Conservation (phyloP, 176 grass and related monocot species). For the Zoysia japonica region DNA sequence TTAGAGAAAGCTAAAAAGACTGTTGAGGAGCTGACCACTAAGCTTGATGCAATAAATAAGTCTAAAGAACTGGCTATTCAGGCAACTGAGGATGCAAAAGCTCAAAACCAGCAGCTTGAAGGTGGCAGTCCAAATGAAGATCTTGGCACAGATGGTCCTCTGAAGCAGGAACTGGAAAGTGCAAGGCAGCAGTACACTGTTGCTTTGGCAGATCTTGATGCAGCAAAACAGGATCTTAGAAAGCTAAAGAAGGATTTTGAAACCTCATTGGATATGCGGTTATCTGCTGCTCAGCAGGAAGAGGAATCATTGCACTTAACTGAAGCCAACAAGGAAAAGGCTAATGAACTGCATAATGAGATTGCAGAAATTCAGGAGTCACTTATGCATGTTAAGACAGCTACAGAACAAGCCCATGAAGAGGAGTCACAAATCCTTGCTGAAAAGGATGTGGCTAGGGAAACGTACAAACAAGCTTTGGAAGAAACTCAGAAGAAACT, state of each 20-base stretch:
- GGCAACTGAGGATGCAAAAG: conserved; percentile 77
- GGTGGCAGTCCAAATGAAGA: conserved; percentile 46
- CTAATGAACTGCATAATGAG: conserved; percentile 66
- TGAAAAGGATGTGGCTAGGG: conserved; percentile 72
- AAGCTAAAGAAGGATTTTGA: conserved; percentile 93
- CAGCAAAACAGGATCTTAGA: conserved; percentile 88
- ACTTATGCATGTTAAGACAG: conserved; percentile 74
- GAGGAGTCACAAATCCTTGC: conserved; percentile 71
- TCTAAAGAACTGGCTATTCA: conserved; percentile 78
- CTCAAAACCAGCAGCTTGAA: conserved; percentile 73
- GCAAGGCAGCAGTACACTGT: conserved; percentile 73
- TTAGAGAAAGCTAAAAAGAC: conserved; percentile 82
- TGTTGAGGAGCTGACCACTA: conserved; percentile 69
- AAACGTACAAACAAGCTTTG: conserved; percentile 67
- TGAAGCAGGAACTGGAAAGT: conserved; percentile 78
- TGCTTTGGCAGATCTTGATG: conserved; percentile 84
- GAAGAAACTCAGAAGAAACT: conserved; percentile 82
- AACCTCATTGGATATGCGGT: conserved; percentile 73
- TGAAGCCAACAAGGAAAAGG: conserved; percentile 70
- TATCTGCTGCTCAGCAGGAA: conserved; percentile 79
- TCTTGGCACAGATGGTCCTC: conserved; percentile 58
- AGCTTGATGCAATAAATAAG: conserved; percentile 74
- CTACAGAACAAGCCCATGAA: conserved; percentile 72
- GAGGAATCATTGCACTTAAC: conserved; percentile 64
- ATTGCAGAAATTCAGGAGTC: conserved; percentile 71